A percentile compares a stretch with the other conserved stretches of the same genome.
These are phyloP conservation scores for Lathyrus sativus DNA, from an alignment of 306 rosid species.

Conservation along the genomic window DNA sequence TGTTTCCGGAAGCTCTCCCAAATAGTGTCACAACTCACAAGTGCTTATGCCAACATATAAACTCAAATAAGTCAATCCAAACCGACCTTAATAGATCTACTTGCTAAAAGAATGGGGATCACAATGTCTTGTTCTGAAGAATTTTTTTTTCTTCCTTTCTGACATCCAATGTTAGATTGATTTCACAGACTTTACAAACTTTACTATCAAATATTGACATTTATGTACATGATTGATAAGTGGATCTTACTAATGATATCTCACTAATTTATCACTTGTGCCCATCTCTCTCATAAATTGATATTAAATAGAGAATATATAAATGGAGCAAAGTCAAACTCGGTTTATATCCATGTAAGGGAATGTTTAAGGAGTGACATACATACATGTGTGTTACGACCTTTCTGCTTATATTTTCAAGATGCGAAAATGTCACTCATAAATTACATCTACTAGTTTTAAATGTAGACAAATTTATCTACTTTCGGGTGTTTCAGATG, in stretches of 20 bases:
- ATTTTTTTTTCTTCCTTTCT: not conserved
- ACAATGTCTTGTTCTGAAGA: not conserved
- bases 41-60: not conserved
- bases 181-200: conserved; percentile 3
- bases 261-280: too few relatives aligned
- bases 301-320: too few relatives aligned
- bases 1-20: not conserved
- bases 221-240: not conserved
- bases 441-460: not conserved
- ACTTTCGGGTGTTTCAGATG: not conserved
- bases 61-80: not conserved
- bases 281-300: too few relatives aligned
- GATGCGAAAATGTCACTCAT: not conserved
- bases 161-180: conserved; percentile 9
- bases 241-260: too few relatives aligned
- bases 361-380: conserved; percentile 31
- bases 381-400: not conserved
- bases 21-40: not conserved
- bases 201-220: not conserved
- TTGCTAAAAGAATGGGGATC: not conserved
- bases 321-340: too few relatives aligned
- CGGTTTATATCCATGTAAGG: not conserved
- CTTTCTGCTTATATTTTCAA: not conserved
- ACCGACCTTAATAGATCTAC: not conserved
- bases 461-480: not conserved